Evolutionary conservation across 768 basidiomycete genomes (phyloP).

Genomic region (Boletales sp.): DNA sequence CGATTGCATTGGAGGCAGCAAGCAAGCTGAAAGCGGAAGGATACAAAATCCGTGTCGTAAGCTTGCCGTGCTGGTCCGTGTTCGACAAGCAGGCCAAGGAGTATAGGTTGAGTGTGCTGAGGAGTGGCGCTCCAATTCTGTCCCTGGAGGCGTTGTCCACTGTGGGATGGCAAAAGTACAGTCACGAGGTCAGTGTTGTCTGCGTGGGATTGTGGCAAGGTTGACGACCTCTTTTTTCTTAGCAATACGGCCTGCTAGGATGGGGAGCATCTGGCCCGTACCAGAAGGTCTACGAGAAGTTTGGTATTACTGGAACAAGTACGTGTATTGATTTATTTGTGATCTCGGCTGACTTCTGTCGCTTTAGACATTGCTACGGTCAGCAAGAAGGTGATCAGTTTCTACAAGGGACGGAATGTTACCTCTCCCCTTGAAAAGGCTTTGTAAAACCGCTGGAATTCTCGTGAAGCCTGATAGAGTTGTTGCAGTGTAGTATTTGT

Average conservation of each 20-base stretch:
- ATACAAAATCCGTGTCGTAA: conserved; percentile 78
- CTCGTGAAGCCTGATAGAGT: background rate
- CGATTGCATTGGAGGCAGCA: conserved; percentile 85
- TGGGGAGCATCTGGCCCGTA: conserved; percentile 94
- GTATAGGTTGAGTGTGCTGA: conserved; percentile 81
- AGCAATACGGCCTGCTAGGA: conserved; percentile 67
- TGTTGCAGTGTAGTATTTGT: conserved; percentile 10
- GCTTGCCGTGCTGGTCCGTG: conserved; percentile 85
- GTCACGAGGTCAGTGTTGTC: conserved; percentile 60
- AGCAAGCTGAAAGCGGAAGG: conserved; percentile 73
- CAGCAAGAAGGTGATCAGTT: conserved; percentile 81
- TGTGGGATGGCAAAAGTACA: conserved; percentile 85
- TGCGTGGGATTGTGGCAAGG: background rate
- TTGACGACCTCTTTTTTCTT: background rate
- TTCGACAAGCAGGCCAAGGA: conserved; percentile 79
- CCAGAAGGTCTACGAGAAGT: conserved; percentile 87
- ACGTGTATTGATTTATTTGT: conserved; percentile 25
- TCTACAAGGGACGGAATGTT: conserved; percentile 75
- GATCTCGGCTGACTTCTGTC: conserved; percentile 6
- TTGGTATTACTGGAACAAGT: conserved; percentile 78
- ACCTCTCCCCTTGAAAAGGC: conserved; percentile 78
- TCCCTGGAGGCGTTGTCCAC: conserved; percentile 85
- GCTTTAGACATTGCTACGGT: conserved; percentile 67
- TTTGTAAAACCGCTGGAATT: conserved; percentile 33
- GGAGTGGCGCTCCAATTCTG: conserved; percentile 86